Percentiles rank a stretch among this genome's conserved stretches.
Conservation (phyloP, 305 asterid genomes). For the Fraxinus velutina region DNA sequence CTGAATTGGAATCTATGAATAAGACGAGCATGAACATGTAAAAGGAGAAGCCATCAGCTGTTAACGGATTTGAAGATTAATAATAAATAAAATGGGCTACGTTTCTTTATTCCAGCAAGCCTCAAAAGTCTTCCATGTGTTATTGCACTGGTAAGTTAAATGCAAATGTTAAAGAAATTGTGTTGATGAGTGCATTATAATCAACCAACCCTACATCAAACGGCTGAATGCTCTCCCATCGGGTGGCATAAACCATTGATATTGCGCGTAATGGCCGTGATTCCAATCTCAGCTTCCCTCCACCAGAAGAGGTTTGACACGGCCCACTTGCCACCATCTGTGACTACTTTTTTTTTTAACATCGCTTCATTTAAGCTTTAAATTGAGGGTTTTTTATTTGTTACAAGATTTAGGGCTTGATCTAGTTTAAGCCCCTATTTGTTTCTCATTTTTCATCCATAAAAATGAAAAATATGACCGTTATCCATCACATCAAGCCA, state of each 20-base stretch:
- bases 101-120: neutral
- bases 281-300: neutral
- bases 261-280: neutral
- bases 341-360: constrained; percentile 3
- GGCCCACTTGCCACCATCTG: neutral
- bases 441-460: too few relatives aligned
- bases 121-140: neutral
- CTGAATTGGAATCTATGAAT: constrained; percentile 20
- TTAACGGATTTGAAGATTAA: neutral
- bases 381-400: constrained; percentile 25
- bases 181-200: too few relatives aligned
- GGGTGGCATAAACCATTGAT: neutral
- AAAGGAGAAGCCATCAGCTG: constrained; percentile 17
- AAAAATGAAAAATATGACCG: too few relatives aligned
- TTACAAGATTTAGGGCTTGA: constrained; percentile 37
- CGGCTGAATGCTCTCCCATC: too few relatives aligned
- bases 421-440: constrained; percentile 13
- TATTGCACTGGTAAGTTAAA: neutral
- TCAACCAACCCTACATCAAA: too few relatives aligned
- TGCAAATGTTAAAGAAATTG: neutral
- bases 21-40: constrained; percentile 12
- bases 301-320: neutral
- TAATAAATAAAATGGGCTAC: neutral
- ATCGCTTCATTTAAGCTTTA: constrained; percentile 21
- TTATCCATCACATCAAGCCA: too few relatives aligned